Evolutionary conservation across 352 stramenopile genomes (phyloP), one percentile per base, ranked within the genome.

Genomic region (Globisporangium sylvaticum): DNA sequence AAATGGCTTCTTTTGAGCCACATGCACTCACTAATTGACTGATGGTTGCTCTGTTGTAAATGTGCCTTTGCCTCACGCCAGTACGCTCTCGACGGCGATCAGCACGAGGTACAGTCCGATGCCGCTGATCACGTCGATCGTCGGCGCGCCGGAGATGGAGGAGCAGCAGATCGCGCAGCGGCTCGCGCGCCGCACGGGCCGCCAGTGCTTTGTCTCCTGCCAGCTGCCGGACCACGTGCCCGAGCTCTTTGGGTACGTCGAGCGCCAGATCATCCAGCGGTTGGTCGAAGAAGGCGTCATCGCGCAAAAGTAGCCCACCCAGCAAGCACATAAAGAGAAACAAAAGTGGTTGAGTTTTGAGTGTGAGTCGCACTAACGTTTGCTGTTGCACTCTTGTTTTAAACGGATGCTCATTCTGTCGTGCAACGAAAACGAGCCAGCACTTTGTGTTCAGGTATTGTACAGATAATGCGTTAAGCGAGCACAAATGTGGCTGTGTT

Each of bases 131-230:
- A 91, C 81, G 61, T 81, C 84, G n/a, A 71, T 94, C 44, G 75
- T 92, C 50, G 87, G 84, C 6, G 67, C 74, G 1, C 77, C 81
- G 0, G 83, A 92, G 70, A 87, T 90, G 75, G 79, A 89, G 58
- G 87, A 93, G 64, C 83, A 91, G 66, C 87, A 95, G 70, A 91
- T 95, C 64, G 87, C 83, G 14, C 87, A 95, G 66, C 73, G 84
- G 39, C 74, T 95, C 18, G 83, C 84, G 53, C 70, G 77, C 24
- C 79, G 83, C 37, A 90, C 87, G 7, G 78, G 75, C 1, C 76
- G 78, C 1, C 87, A 93, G 69, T 91, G 84, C 44, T 95, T 95
- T 54, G 84, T 95, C 62, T 93, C 83, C 18, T 95, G 87, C 50
- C 83, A 92, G 61, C 48, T 95, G 46, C 84, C 87, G 0, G 84